Base-by-base conservation (phyloP, 768 basidiomycete genomes). In the Auricularia heimuer region DNA sequence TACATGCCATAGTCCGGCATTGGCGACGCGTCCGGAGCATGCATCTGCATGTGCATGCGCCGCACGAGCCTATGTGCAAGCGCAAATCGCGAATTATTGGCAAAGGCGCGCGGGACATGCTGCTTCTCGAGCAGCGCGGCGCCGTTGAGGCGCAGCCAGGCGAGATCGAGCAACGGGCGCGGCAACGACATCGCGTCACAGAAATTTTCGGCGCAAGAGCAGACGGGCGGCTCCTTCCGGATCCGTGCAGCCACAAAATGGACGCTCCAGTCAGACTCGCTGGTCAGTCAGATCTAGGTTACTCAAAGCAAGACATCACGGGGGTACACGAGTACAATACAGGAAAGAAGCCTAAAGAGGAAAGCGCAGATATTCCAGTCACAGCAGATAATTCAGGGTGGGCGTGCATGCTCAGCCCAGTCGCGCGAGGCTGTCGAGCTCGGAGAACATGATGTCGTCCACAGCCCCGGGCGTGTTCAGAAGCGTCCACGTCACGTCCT, bases 401-500 rank as follows among this genome's bases (percentile, higher is more conserved):
- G 8, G 12, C 39, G 39, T 14, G 12, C 39, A 18, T 6, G 47
- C 47, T 60, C 21, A 85, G 68, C 82, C 89, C 21, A 92, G 82
- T 67, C 90, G 79, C 61, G 85, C 82, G 54, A 93, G 76, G 72
- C 90, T 92, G 69, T 91, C 90, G 76, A 93, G 72, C 76, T 93
- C 92, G 34, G 80, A 75, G 70, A 92, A 92, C 80, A 89, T 81
- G 12, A 86, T 78, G 42, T 82, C 82, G 73, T 94, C 92, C 47
- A 68, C 65, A 67, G 90, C 89, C 54, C 85, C 78, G 21, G 39
- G 42, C 71, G 82, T 77, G 82, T 89, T 82, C 76, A 92, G 75
- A 69, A 92, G 74, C 35, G 87, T 84, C 86, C 86, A 88, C 45
- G 86, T 80, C 36, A 86, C 71, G 54, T 80, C 78, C 63, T 88